A percentile compares a stretch with the other conserved stretches of the same genome.
These are phyloP conservation scores for Paraurostyla sp. DNA, from an alignment of 73 alveolate genomes.

Conservation along the genomic window DNA sequence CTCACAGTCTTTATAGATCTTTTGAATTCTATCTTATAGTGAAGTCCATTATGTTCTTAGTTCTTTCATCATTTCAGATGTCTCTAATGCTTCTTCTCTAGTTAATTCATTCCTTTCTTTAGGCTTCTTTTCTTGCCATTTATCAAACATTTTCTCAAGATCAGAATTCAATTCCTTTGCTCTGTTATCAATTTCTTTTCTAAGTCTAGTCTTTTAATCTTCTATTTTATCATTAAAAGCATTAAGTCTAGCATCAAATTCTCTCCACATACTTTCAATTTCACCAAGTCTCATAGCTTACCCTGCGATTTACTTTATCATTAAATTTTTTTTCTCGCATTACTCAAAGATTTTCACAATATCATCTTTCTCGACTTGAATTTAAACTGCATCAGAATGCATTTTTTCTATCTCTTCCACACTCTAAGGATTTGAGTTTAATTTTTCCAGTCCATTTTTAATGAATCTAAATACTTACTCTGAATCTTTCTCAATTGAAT, in stretches of 20 bases:
- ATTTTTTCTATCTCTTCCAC: slow-evolving; percentile 96
- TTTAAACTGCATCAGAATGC: slow-evolving; percentile 90
- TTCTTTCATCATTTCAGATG: slow-evolving; percentile 93
- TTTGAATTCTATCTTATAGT: slow-evolving; percentile 88
- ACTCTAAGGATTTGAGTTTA: slow-evolving; percentile 91
- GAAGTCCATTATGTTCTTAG: slow-evolving; percentile 95
- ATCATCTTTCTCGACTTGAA: slow-evolving; percentile 89
- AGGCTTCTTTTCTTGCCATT: slow-evolving; percentile 98
- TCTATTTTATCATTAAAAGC: slow-evolving; percentile 95
- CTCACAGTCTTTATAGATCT: slow-evolving; percentile 91
- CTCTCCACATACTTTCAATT: slow-evolving; percentile 95
- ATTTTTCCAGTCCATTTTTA: slow-evolving; percentile 91
- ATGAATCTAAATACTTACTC: slow-evolving; percentile 90
- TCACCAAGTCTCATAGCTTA: slow-evolving; percentile 90
- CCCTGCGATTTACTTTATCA: slow-evolving; percentile 93
- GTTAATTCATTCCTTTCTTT: slow-evolving; percentile 95
- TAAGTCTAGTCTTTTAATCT: slow-evolving; percentile 92
- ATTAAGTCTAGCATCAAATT: slow-evolving; percentile 92
- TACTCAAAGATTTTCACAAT: slow-evolving; percentile 86
- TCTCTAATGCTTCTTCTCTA: slow-evolving; percentile 95
- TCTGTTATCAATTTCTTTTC: slow-evolving; percentile 90
- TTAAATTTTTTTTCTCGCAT: slow-evolving; percentile 90
- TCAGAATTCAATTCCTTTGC: slow-evolving; percentile 86
- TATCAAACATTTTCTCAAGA: slow-evolving; percentile 92
- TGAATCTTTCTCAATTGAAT: slow-evolving; percentile 89